phyloP scores from a whole-genome alignment of 140 eudicot genomes.

The Ambrosia hybrid region DNA sequence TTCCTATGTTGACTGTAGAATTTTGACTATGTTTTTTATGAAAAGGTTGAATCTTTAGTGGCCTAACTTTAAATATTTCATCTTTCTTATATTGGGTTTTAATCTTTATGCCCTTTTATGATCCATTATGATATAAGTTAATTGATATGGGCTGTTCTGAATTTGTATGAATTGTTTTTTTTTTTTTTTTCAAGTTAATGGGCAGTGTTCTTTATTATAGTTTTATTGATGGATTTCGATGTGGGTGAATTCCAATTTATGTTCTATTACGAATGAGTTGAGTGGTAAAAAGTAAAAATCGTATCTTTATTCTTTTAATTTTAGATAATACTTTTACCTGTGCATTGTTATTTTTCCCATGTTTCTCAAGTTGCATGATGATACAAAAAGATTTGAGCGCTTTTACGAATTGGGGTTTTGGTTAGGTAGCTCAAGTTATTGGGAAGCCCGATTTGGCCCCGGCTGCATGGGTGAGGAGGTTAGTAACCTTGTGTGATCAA shows the following conservation, averaged over 20 bases:
- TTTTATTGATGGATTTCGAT: background rate
- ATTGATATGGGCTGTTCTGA: background rate
- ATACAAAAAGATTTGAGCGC: background rate
- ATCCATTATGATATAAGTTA: background rate
- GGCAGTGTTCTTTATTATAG: conserved; percentile 5
- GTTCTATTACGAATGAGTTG: background rate
- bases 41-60: conserved; percentile 8
- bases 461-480: conserved; percentile 90
- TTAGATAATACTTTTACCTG: too few species aligned
- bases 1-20: conserved; percentile 1
- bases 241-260: background rate
- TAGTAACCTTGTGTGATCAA: conserved; percentile 90
- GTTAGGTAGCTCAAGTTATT: conserved; percentile 81
- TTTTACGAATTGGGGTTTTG: conserved; percentile 14
- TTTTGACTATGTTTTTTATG: background rate
- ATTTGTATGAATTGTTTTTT: background rate
- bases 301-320: background rate
- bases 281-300: background rate
- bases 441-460: conserved; percentile 99
- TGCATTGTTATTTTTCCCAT: too few species aligned
- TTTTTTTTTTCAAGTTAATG: background rate
- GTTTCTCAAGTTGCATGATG: too few species aligned
- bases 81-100: conserved; percentile 2
- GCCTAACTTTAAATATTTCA: background rate
- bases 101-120: conserved; percentile 20